Percentiles rank a stretch among this genome's conserved stretches.
Evolutionary conservation across 192 early-diverging fungal species (phyloP).

Genomic region (Mortierella claussenii): DNA sequence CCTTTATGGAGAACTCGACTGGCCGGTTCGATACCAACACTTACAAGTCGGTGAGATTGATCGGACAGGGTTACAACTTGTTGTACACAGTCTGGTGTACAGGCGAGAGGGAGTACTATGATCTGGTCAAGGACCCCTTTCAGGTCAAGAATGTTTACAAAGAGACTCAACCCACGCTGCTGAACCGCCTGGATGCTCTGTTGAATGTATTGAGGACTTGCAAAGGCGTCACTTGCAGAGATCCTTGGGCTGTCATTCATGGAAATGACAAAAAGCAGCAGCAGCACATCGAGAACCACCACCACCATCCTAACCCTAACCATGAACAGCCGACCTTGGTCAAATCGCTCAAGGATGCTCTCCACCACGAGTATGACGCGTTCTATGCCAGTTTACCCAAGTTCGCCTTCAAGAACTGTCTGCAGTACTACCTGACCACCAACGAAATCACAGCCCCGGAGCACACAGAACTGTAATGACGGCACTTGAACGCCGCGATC

Average conservation of each 20-base stretch:
- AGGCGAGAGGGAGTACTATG: slow-evolving; percentile 66
- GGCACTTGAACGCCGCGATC: too few species aligned
- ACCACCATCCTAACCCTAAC: background rate
- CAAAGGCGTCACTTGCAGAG: slow-evolving; percentile 62
- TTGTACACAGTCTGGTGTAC: slow-evolving; percentile 68
- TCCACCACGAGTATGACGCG: slow-evolving; percentile 59
- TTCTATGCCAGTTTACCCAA: slow-evolving; percentile 60
- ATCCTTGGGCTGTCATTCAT: slow-evolving; percentile 67
- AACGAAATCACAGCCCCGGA: slow-evolving; percentile 38
- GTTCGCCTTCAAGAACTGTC: slow-evolving; percentile 52
- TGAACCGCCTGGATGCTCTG: slow-evolving; percentile 69
- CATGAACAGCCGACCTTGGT: slow-evolving; percentile 30
- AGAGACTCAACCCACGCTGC: slow-evolving; percentile 27
- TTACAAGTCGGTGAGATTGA: slow-evolving; percentile 65
- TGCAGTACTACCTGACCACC: slow-evolving; percentile 41
- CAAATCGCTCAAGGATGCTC: slow-evolving; percentile 54
- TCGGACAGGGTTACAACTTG: slow-evolving; percentile 60
- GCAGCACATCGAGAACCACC: slow-evolving; percentile 1
- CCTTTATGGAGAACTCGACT: slow-evolving; percentile 39
- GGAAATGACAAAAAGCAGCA: slow-evolving; percentile 9
- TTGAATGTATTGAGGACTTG: slow-evolving; percentile 61
- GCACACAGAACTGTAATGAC: slow-evolving; percentile 25
- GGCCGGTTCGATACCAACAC: slow-evolving; percentile 47
- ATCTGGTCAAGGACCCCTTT: slow-evolving; percentile 67
- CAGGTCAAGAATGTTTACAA: slow-evolving; percentile 66